Percentiles rank a stretch among this genome's conserved stretches.
These are phyloP conservation scores for Aureobasidium sp. DNA, from an alignment of 2,329 filamentous ascomycete species.

Conservation along the genomic window DNA sequence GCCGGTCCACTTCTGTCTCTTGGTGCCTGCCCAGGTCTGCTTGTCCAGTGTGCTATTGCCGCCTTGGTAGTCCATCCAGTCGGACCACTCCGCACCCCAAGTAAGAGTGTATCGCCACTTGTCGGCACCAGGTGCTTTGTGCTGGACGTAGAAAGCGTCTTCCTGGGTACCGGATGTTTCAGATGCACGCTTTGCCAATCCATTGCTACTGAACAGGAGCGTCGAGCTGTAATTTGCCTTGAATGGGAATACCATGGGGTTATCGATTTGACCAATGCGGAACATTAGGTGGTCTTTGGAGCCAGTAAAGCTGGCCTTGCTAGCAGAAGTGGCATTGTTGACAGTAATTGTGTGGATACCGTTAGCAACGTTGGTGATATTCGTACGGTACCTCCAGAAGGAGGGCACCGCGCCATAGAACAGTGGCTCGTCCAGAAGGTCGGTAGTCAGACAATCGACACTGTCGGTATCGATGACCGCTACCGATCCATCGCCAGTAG, in stretches of 20 bases:
- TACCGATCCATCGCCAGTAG: conserved; percentile 40
- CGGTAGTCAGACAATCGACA: conserved; percentile 40
- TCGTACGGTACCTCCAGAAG: conserved; percentile 48
- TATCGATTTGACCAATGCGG: conserved; percentile 51
- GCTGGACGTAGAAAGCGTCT: conserved; percentile 42
- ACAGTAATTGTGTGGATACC: conserved; percentile 55
- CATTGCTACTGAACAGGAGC: conserved; percentile 36
- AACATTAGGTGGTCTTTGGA: conserved; percentile 55
- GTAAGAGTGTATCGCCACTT: conserved; percentile 57
- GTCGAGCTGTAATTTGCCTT: conserved; percentile 53
- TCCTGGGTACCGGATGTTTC: not conserved
- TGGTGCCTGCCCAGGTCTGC: conserved; percentile 52
- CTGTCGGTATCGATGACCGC: conserved; percentile 40
- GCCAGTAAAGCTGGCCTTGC: conserved; percentile 39
- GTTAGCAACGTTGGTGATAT: conserved; percentile 51
- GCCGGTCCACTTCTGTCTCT: conserved; percentile 51
- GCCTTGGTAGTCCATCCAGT: conserved; percentile 51
- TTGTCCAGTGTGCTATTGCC: conserved; percentile 45
- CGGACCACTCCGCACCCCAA: conserved; percentile 53
- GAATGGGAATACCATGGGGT: conserved; percentile 53
- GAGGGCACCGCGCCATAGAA: conserved; percentile 47
- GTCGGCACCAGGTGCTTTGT: conserved; percentile 55
- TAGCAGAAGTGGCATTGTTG: conserved; percentile 43
- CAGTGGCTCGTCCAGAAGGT: conserved; percentile 30
- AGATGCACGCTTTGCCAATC: conserved; percentile 26